Base-by-base conservation (phyloP, 2,329 filamentous ascomycete species). In the Aureobasidium pullulans region DNA sequence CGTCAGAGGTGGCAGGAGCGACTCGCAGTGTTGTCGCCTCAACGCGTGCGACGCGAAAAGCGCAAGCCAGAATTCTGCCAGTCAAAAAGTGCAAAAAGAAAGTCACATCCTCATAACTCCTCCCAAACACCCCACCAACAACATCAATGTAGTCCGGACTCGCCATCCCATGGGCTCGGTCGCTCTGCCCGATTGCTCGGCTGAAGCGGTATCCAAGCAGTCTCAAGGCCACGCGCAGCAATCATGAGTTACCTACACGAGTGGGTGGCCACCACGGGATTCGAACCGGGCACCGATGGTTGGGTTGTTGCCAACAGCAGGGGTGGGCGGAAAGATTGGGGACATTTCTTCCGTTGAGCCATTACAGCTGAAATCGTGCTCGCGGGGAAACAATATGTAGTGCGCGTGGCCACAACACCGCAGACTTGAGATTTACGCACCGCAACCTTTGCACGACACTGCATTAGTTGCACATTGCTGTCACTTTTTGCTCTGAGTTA, bases 171-270 rank as follows among this genome's bases (percentile, higher is more conserved):
- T 77, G 78, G 77, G 76, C 77, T 74, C 76, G 72, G 71, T 71
- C 69, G 76, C 77, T 80, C 77, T 82, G 79, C 79, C 78, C 77
- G 79, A 81, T 82, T 78, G 72, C 79, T 81, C 79, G 77, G 76
- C 79, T 82, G 77, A 79, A 80, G 77, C 48, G 62, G 64, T 81
- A 69, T 70, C 76, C 73, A 77, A 80, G 78, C 73, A 67, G 57
- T 74, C 79, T 81, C 78, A 82, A 66, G 74, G 74, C 71, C 72
- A 69, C 70, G n/a, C 74, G 60, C 67, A 80, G 75, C 79, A 64
- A 73, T 81, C 79, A 76, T 74, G 73, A 76, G 78, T 77, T 81
- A 74, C 79, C 77, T 76, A 69, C 72, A 74, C 77, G 79, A 81
- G 79, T 81, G 70, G 73, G 70, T 73, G 72, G 73, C 76, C 75